Base-by-base conservation (phyloP, 495 filamentous ascomycete genomes). In the Penicillium mononematosum region DNA sequence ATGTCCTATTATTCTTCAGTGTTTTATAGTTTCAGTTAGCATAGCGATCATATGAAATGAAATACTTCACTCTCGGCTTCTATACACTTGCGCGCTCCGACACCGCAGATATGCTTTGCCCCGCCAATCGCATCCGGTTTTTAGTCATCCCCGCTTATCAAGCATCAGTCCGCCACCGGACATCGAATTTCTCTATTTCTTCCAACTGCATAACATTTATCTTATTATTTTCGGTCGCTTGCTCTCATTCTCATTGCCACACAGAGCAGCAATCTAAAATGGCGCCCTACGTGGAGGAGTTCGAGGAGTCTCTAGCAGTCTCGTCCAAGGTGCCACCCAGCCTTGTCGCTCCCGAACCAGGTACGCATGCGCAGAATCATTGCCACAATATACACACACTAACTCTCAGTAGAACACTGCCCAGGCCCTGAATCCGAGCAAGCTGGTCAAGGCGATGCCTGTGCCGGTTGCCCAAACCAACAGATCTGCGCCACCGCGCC, bases 381-480 rank as follows among this genome's bases (percentile, higher is more conserved):
- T 16, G 20, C 19, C 16, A 9, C 3, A 47, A 47, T 19, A 10
- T 34, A 39, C 32, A 14, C 24, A 22, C 32, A n/a, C 53, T 65
- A 56, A 60, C 53, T 49, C 4, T 14, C 5, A 24, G 14, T 56
- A 84, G 88, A 97, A 72, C 92, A 98, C 80, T 98, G 94, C 66
- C 95, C 95, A 31, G 94, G 94, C 3, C 94, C 94, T 36, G 91
- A 96, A 74, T 94, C 90, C 25, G 80, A 90, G 59, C 71, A 85
- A 63, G 94, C 94, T 36, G 94, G 94, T 53, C 82, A 87, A 75
- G 86, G 85, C 50, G 90, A 93, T 70, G 89, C 91, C 45, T 98
- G 94, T 75, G 90, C 86, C 45, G 90, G 91, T 43, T 98, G 94
- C 66, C 94, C 94, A 3, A 98, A 98, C 74, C 92, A 98, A 79